A percentile compares a stretch with the other conserved stretches of the same genome.
phyloP scores from a whole-genome alignment of 2,329 filamentous ascomycete genomes.

The Pyricularia sp. region DNA sequence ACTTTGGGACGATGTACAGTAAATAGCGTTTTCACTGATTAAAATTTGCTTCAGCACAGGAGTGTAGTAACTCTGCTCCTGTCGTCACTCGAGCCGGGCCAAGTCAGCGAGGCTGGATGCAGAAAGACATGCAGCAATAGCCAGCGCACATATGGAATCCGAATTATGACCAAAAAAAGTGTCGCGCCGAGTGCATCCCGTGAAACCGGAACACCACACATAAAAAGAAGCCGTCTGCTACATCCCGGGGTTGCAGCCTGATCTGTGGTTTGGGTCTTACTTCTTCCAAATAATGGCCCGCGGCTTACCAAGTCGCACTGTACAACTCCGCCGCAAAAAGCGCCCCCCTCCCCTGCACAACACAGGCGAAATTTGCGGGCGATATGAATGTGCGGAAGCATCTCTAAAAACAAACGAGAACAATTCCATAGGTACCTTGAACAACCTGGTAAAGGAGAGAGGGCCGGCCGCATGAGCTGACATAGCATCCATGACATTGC shows the following conservation, averaged over 20 bases:
- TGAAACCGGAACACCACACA: not conserved
- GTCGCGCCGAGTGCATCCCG: constrained; percentile 1
- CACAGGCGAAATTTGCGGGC: constrained; percentile 1
- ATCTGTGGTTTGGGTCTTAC: not conserved
- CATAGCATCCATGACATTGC: not conserved
- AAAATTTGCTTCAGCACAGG: not conserved
- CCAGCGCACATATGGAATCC: not conserved
- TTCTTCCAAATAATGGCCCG: not conserved
- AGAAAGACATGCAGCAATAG: not conserved
- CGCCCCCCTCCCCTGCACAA: not conserved
- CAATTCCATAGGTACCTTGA: not conserved
- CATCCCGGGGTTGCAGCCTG: not conserved
- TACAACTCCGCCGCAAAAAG: not conserved
- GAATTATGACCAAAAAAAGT: not conserved
- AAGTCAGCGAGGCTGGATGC: not conserved
- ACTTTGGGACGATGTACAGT: no score
- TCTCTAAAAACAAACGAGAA: not conserved
- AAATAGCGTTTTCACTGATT: no score
- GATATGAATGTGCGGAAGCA: not conserved
- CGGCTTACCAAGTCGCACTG: not conserved
- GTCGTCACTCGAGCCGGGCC: not conserved
- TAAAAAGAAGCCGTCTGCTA: not conserved
- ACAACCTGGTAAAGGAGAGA: not conserved
- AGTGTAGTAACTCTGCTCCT: not conserved
- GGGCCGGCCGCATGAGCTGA: no score